Percentiles rank a stretch among this genome's conserved stretches.
phyloP scores from a whole-genome alignment of 305 asterid genomes.

The Rubia tinctorum region DNA sequence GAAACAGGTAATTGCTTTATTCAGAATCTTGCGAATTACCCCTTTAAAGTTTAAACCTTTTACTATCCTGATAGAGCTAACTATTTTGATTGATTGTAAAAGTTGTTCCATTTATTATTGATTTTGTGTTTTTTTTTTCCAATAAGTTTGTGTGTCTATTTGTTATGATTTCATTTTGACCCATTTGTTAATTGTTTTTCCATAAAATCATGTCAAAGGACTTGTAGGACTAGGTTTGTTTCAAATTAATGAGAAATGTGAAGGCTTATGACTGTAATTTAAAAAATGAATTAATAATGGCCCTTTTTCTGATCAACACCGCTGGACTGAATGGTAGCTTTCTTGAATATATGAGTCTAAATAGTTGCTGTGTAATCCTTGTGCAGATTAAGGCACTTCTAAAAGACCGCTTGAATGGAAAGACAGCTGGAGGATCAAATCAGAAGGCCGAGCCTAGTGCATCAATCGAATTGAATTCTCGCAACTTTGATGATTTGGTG shows the following conservation, averaged over 20 bases:
- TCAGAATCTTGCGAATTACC: constrained; percentile 10
- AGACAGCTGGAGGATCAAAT: constrained; percentile 77
- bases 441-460: constrained; percentile 79
- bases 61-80: not conserved
- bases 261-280: not conserved
- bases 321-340: not conserved
- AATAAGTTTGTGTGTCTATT: not conserved
- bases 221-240: not conserved
- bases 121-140: not conserved
- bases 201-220: not conserved
- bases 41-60: not conserved
- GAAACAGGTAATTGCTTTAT: constrained; percentile 49
- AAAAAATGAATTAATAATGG: not conserved
- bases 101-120: not conserved
- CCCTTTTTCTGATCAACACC: not conserved
- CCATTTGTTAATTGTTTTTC: not conserved
- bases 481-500: constrained; percentile 83
- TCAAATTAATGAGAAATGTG: not conserved
- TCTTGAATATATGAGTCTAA: not conserved
- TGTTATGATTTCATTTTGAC: not conserved
- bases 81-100: not conserved
- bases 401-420: constrained; percentile 82
- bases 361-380: constrained; percentile 2
- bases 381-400: constrained; percentile 64
- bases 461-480: constrained; percentile 76